A percentile compares a stretch with the other conserved stretches of the same genome.
phyloP scores from a whole-genome alignment of 1,284 basidiomycete genomes.

The Heterobasidion parviporum region DNA sequence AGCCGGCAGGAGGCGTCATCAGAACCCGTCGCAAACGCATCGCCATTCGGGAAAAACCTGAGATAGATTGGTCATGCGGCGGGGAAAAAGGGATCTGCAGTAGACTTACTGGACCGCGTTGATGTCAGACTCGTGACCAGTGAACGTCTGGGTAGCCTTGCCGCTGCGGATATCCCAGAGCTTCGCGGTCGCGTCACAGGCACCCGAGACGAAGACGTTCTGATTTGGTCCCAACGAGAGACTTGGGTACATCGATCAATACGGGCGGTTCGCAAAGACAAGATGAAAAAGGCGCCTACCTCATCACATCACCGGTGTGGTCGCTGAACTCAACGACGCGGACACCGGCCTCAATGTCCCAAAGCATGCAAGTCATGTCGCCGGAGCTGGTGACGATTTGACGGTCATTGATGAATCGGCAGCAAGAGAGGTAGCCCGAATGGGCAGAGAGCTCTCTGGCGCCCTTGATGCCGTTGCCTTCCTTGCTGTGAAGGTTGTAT shows the following conservation, averaged over 20 bases:
- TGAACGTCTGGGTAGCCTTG: constrained; percentile 96
- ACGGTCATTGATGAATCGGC: constrained; percentile 96
- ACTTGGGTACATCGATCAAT: constrained; percentile 32
- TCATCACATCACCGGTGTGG: constrained; percentile 99
- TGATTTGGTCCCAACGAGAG: constrained; percentile 91
- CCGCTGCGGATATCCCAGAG: constrained; percentile 98
- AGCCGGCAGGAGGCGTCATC: constrained; percentile 98
- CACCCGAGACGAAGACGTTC: constrained; percentile 96
- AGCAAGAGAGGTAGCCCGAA: constrained; percentile 96
- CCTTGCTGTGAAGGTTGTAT: constrained; percentile 82
- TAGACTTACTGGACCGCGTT: constrained; percentile 89
- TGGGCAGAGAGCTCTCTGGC: constrained; percentile 92
- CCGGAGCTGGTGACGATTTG: constrained; percentile 97
- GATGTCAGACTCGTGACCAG: constrained; percentile 98
- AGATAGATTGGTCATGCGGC: constrained; percentile 9
- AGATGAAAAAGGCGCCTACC: constrained; percentile 38
- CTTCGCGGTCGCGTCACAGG: constrained; percentile 96
- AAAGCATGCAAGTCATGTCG: constrained; percentile 99
- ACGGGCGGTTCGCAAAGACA: constrained; percentile 1
- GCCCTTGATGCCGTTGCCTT: constrained; percentile 65
- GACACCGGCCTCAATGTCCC: constrained; percentile 97
- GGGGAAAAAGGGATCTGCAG: constrained; percentile 10
- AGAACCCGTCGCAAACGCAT: constrained; percentile 97
- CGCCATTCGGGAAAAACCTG: constrained; percentile 98
- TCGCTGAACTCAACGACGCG: constrained; percentile 96